Percentiles rank a stretch among this genome's conserved stretches.
Evolutionary conservation across 2,329 filamentous ascomycete species (phyloP).

Genomic region (Teratosphaeria destructans): DNA sequence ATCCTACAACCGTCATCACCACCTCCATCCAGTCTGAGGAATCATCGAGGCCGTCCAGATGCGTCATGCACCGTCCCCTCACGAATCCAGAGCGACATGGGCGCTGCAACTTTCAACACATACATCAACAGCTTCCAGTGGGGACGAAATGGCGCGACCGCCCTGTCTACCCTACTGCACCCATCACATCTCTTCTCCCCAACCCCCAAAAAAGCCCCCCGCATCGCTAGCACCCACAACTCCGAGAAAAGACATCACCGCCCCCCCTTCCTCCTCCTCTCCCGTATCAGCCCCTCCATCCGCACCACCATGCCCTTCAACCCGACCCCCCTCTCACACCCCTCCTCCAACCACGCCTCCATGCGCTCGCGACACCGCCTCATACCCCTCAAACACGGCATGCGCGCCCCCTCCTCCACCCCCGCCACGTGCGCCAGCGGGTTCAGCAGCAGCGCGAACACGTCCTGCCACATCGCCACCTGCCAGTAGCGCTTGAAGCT

Average conservation of each 20-base stretch:
- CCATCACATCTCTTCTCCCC: too few relatives aligned
- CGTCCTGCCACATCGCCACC: slow-evolving; percentile 74
- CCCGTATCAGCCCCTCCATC: slow-evolving; percentile 59
- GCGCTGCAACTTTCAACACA: too few relatives aligned
- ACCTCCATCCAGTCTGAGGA: too few relatives aligned
- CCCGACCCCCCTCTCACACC: slow-evolving; percentile 67
- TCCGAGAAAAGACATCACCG: slow-evolving; percentile 1
- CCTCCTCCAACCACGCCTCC: slow-evolving; percentile 71
- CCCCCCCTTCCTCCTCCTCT: slow-evolving; percentile 20
- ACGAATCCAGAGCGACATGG: too few relatives aligned
- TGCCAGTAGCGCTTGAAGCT: slow-evolving; percentile 93
- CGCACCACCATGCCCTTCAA: slow-evolving; percentile 47
- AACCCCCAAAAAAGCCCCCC: too few relatives aligned
- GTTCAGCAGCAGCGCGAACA: slow-evolving; percentile 80
- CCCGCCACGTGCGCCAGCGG: slow-evolving; percentile 53
- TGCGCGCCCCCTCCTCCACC: slow-evolving; percentile 51
- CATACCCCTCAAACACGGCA: slow-evolving; percentile 69
- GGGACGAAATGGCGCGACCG: too few relatives aligned
- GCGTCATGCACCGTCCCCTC: too few relatives aligned
- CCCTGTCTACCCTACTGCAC: too few relatives aligned
- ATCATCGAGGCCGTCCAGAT: too few relatives aligned
- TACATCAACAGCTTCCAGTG: too few relatives aligned
- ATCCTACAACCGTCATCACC: too few relatives aligned
- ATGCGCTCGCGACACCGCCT: slow-evolving; percentile 60
- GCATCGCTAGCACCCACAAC: background rate